Percentiles rank a stretch among this genome's conserved stretches.
phyloP scores from a whole-genome alignment of 75 land plant species.

The Sequoiadendron giganteum region DNA sequence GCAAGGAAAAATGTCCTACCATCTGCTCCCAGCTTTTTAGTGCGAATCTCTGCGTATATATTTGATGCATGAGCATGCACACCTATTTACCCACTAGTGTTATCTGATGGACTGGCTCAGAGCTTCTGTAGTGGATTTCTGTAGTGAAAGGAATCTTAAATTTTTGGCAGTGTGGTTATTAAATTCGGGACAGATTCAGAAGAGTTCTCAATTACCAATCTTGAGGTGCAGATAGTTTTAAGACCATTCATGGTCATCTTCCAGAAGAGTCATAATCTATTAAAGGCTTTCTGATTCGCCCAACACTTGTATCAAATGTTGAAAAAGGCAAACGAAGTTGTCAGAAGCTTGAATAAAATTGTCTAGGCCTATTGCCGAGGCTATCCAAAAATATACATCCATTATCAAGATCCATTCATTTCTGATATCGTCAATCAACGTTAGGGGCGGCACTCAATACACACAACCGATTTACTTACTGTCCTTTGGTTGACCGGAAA shows the following conservation, averaged over 20 bases:
- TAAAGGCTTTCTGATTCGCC: constrained; percentile 1
- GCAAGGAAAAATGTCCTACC: neutral
- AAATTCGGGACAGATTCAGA: neutral
- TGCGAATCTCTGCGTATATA: neutral
- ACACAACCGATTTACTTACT: neutral
- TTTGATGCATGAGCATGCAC: neutral
- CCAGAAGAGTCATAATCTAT: constrained; percentile 5
- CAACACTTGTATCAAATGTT: constrained; percentile 3
- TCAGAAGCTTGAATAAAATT: neutral
- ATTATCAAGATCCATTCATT: neutral
- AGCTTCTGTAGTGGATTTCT: neutral
- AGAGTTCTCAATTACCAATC: constrained; percentile 3
- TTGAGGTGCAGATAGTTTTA: constrained; percentile 3
- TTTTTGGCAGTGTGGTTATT: neutral
- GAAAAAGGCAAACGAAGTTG: neutral
- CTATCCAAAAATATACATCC: neutral
- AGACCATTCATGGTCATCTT: constrained; percentile 6
- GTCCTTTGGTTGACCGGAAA: neutral
- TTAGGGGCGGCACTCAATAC: neutral
- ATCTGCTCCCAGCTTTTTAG: neutral
- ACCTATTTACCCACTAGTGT: neutral
- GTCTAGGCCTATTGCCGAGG: neutral
- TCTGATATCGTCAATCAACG: neutral
- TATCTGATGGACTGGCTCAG: neutral
- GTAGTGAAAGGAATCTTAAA: neutral